A percentile compares a stretch with the other conserved stretches of the same genome.
These are phyloP conservation scores for Adiantum capillusveneris DNA, from an alignment of 75 land plant species.

Conservation along the genomic window DNA sequence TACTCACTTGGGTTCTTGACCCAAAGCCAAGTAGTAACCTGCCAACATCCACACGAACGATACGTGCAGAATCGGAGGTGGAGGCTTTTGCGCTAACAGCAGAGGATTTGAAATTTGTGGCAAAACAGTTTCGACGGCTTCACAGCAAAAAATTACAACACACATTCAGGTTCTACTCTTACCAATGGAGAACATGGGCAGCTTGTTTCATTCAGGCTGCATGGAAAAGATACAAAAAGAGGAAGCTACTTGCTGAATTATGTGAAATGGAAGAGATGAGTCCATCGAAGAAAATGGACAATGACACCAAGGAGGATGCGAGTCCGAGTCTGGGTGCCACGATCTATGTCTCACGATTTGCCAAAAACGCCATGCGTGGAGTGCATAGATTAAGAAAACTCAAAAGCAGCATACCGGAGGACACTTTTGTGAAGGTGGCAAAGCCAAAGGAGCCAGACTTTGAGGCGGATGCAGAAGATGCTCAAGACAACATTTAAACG, in stretches of 20 bases:
- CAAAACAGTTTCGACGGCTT: conserved; percentile 58
- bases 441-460: conserved; percentile 74
- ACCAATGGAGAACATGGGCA: conserved; percentile 83
- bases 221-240: conserved; percentile 53
- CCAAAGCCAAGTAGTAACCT: conserved; percentile 41
- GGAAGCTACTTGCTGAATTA: conserved; percentile 12
- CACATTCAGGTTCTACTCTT: conserved; percentile 71
- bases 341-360: conserved; percentile 59
- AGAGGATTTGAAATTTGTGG: conserved; percentile 78
- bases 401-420: conserved; percentile 3
- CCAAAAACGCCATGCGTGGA: conserved; percentile 62
- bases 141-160: conserved; percentile 73
- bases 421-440: conserved; percentile 9
- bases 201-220: conserved; percentile 76
- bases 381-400: conserved; percentile 40
- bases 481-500: too few relatives aligned
- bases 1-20: conserved; percentile 77
- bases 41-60: conserved; percentile 73
- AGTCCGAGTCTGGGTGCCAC: conserved; percentile 45
- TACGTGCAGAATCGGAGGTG: conserved; percentile 48
- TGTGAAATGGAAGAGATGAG: background rate
- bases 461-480: conserved; percentile 21
- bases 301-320: background rate
- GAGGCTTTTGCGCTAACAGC: conserved; percentile 72
- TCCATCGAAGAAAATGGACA: background rate